A percentile compares a stretch with the other conserved stretches of the same genome.
Conservation (phyloP, 768 basidiomycete species). For the Tricholoma furcatifolium region DNA sequence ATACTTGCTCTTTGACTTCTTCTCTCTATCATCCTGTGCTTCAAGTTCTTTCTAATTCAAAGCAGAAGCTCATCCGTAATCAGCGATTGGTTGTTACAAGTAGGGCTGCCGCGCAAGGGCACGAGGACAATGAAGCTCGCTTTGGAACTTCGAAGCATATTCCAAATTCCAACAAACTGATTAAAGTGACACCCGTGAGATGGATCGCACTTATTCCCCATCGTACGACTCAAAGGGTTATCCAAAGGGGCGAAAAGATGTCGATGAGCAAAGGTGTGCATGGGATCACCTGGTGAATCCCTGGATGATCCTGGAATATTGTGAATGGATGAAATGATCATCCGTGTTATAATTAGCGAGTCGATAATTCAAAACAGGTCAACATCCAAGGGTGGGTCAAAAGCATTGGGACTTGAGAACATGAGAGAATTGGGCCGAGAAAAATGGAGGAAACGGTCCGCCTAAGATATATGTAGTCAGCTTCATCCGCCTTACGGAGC, state of each 20-base stretch:
- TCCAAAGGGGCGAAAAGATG: background rate
- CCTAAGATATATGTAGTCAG: too few species aligned
- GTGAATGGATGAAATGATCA: background rate
- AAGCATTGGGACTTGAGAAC: background rate
- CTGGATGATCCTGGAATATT: too few species aligned
- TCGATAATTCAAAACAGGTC: background rate
- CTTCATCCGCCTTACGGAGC: too few species aligned
- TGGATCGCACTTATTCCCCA: too few species aligned
- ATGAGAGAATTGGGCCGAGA: too few species aligned
- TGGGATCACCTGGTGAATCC: too few species aligned
- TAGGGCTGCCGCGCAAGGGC: background rate
- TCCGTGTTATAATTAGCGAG: background rate
- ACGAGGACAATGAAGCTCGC: background rate
- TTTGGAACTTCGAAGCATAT: background rate
- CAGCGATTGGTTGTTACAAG: background rate
- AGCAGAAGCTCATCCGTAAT: background rate
- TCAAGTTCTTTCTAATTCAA: too few species aligned
- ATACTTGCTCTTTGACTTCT: too few species aligned
- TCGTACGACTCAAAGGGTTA: too few species aligned
- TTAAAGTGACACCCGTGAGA: too few species aligned
- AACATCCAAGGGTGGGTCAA: background rate
- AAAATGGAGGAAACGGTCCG: too few species aligned
- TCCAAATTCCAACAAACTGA: background rate
- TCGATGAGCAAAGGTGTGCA: background rate
- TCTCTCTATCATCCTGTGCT: too few species aligned